Evolutionary conservation across 257 asterid genomes (phyloP).

Genomic region (Ehretia macrophylla): DNA sequence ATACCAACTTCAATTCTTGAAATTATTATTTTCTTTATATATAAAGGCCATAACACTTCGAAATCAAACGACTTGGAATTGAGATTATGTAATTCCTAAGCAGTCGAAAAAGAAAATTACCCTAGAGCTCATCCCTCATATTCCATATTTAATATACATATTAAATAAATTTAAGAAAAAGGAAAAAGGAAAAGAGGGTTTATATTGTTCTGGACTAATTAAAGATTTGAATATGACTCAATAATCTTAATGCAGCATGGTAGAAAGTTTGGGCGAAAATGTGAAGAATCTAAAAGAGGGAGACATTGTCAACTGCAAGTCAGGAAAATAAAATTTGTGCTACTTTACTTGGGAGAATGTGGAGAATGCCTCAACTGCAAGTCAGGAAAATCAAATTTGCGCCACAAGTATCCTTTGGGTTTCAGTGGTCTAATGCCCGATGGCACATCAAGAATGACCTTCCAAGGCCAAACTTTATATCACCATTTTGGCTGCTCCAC

Average conservation of each 20-base stretch:
- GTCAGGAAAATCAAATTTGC: constrained; percentile 36
- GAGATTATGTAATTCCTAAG: too few species aligned
- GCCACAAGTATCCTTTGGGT: constrained; percentile 49
- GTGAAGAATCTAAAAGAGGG: constrained; percentile 48
- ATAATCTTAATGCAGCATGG: constrained; percentile 28
- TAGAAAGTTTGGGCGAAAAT: constrained; percentile 61
- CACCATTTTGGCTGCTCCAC: constrained; percentile 71
- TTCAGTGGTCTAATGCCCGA: constrained; percentile 47
- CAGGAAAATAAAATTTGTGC: constrained; percentile 18
- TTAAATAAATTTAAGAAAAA: too few species aligned
- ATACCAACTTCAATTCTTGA: too few species aligned
- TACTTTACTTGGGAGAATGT: constrained; percentile 62
- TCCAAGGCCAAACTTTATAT: constrained; percentile 41
- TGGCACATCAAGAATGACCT: constrained; percentile 68
- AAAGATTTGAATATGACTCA: not conserved
- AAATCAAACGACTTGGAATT: too few species aligned
- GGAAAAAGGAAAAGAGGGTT: too few species aligned
- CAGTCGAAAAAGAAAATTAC: too few species aligned
- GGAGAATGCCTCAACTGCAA: constrained; percentile 57
- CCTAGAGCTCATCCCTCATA: too few species aligned
- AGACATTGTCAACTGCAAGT: constrained; percentile 35
- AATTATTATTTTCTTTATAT: too few species aligned
- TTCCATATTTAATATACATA: too few species aligned
- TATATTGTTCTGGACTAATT: too few species aligned
- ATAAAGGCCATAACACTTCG: too few species aligned